Evolutionary conservation across 257 asterid species (phyloP), one percentile per base, ranked within the genome.

Genomic region (Leptodermis oblonga): DNA sequence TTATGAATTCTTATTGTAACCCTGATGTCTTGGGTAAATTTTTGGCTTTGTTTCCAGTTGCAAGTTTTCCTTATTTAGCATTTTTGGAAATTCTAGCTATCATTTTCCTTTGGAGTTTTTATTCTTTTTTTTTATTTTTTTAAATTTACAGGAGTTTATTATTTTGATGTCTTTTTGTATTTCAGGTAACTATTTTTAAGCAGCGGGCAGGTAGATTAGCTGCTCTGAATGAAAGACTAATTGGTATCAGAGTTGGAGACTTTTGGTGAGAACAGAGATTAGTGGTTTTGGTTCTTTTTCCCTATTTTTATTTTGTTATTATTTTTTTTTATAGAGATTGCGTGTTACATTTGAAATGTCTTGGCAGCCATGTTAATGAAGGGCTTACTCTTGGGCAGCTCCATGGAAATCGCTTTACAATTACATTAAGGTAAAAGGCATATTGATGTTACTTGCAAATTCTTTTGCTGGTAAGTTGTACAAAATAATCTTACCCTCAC

Each of bases 361-460:
- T 51, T 77, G 68, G 68, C 87, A 90, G 98, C 89, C 80, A 93
- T 83, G 97, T 90, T 71, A 72, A 86, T 55, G 97, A 88, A 34
- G 99, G 95, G 65, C 95, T 93, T 71, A 85, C 84, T 77, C 92
- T 93, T 72, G 99, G 99, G 74, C 89, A 88, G 82, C 96, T 93
- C 54, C 86, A 86, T 73, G 98, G 98, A 70, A 92, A 92, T 82
- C 92, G 79, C 69, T 92, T 92, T 80, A 92, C 97, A 33, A 78
- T 92, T 61, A 90, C 95, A 66, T 84, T 92, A 70, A 82, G 98
- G 98, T 90, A 77, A 54, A 76, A 56, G 9, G 45, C 39, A 36
- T 45, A 26, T 55, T 26, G 28, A 11, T 39, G 30, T 8, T 22
- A 20, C 55, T 52, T 65, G 23, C 33, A 39, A 3, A 70, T 61